Percentiles rank a stretch among this genome's conserved stretches.
Conservation (phyloP, 2,329 filamentous ascomycete species). For the Stromatinia cepivora region DNA sequence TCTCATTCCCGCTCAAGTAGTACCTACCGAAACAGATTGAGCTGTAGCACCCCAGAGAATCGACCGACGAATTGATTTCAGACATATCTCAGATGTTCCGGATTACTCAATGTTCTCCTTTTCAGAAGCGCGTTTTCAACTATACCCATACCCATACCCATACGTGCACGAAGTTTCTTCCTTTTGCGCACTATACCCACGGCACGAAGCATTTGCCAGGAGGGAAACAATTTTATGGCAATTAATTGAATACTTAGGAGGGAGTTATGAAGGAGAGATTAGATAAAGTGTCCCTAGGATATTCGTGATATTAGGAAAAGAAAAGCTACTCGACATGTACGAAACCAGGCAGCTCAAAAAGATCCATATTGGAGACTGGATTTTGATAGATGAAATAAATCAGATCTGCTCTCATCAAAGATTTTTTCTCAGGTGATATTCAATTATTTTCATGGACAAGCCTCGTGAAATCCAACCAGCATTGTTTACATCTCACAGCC, state of each 20-base stretch:
- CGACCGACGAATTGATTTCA: not conserved
- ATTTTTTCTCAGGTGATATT: not conserved
- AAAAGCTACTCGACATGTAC: not conserved
- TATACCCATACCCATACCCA: not conserved
- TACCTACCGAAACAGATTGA: not conserved
- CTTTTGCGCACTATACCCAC: not conserved
- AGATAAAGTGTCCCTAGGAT: not conserved
- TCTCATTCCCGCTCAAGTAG: not conserved
- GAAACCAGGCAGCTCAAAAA: not conserved
- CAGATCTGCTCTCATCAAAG: not conserved
- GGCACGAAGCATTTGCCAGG: too few relatives aligned
- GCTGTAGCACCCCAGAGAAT: too few relatives aligned
- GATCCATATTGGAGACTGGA: not conserved
- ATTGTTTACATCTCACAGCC: slow-evolving; percentile 16
- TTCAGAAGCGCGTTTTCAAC: not conserved
- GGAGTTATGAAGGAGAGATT: not conserved
- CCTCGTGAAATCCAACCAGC: not conserved
- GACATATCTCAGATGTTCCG: not conserved
- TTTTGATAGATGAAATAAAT: not conserved
- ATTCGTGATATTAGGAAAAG: not conserved
- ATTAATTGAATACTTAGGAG: not conserved
- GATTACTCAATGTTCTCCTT: not conserved
- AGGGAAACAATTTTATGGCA: not conserved
- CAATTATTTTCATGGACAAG: not conserved
- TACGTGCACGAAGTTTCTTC: not conserved